Evolutionary conservation across 73 alveolate genomes (phyloP), one percentile per base, ranked within the genome.

Genomic region (Paramecium sexaurelia): DNA sequence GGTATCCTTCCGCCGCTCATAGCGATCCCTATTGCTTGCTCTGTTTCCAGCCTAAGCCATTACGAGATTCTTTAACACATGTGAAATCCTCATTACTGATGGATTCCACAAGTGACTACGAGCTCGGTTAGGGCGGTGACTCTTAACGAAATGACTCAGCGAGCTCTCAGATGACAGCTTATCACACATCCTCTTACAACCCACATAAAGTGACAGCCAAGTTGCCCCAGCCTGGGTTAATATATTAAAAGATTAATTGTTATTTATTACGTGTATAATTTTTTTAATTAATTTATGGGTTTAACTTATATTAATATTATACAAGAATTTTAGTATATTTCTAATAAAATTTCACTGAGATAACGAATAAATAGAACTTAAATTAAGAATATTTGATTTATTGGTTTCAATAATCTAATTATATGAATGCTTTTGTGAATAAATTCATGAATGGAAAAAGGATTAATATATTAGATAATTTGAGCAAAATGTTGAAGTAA

Each of bases 111-210:
- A 22, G 68, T 78, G 90, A 78, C 75, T 78, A 43, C 90, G 75
- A 78, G 90, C 90, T 78, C 90, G 75, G 90, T 78, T 78, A 78
- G 90, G 90, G 90, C 90, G 90, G 90, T 78, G 90, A 78, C 75
- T 78, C 90, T 78, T 78, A 41, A 78, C 90, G 75, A 78, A 45
- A 78, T 45, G 75, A 78, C 90, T 78, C 90, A 78, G 22, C 75
- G 55, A 39, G 75, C 90, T 78, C 90, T 78, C 90, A 78, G 90
- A 43, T 45, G 55, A 17, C 73, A 39, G 55, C 90, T 7, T 78
- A 33, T 55, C 90, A 39, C 39, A 39, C 90, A 78, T 78, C 68
- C 90, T 9, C 90, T 35, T 78, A 41, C 90, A 45, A 24, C 75
- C 90, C 73, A 78, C 90, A 7, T 51, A 43, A 78, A 45, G 73